Conservation (phyloP, 2,329 filamentous ascomycete species). For the Hirsutella thompsonii region DNA sequence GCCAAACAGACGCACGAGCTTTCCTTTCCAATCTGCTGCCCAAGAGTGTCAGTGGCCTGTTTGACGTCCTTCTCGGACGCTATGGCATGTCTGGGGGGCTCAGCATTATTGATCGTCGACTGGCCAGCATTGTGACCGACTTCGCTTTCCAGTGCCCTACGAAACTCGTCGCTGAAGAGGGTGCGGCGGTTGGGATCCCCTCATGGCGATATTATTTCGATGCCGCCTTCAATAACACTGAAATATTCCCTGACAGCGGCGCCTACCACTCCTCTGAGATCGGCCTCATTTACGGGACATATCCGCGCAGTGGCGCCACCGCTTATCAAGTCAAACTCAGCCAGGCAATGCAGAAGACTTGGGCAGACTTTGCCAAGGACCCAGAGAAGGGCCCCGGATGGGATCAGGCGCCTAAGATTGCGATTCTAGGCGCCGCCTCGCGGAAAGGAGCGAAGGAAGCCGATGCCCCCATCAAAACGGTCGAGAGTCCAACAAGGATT, state of each 20-base stretch:
- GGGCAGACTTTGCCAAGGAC: slow-evolving; percentile 16
- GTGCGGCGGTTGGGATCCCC: slow-evolving; percentile 17
- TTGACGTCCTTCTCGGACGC: slow-evolving; percentile 2
- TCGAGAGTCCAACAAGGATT: too few species aligned
- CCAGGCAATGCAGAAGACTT: slow-evolving; percentile 13
- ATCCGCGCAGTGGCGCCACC: slow-evolving; percentile 7
- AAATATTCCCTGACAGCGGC: slow-evolving; percentile 17
- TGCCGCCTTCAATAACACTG: slow-evolving; percentile 33
- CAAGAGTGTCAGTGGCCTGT: too few species aligned
- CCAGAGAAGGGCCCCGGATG: slow-evolving; percentile 13
- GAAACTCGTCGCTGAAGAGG: slow-evolving; percentile 16
- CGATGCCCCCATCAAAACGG: too few species aligned
- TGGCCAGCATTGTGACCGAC: slow-evolving; percentile 10
- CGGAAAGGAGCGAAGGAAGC: too few species aligned
- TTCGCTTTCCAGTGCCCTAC: slow-evolving; percentile 10
- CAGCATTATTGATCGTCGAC: slow-evolving; percentile 6
- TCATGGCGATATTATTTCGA: slow-evolving; percentile 33
- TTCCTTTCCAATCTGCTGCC: neutral
- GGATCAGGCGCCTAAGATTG: slow-evolving; percentile 9
- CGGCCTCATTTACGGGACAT: slow-evolving; percentile 27
- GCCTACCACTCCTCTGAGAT: slow-evolving; percentile 35
- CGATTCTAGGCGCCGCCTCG: slow-evolving; percentile 10
- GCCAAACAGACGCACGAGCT: neutral
- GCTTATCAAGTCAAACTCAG: slow-evolving; percentile 9
- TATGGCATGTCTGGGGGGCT: too few species aligned